Evolutionary conservation across 108 stramenopile species (phyloP).

Genomic region (Cylindrotheca fusiformis): DNA sequence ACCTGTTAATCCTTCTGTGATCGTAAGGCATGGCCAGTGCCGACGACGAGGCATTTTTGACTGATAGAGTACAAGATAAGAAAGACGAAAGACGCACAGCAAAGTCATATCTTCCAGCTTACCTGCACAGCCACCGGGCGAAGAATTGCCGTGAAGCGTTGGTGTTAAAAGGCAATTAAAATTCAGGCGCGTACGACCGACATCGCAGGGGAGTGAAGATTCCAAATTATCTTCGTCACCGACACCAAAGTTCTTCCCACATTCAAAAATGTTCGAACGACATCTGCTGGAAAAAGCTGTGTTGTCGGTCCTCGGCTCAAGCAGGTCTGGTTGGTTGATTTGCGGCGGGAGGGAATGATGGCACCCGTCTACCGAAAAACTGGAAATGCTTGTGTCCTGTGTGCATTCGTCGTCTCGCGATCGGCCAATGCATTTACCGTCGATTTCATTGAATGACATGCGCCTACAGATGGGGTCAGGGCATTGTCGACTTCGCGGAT

Average conservation of each 20-base stretch:
- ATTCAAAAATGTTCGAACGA: constrained; percentile 33
- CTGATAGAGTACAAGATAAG: no score
- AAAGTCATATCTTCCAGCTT: no score
- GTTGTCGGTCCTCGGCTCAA: no score
- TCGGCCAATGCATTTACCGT: not conserved
- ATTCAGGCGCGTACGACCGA: constrained; percentile 61
- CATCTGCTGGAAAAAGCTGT: no score
- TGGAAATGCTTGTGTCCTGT: constrained; percentile 39
- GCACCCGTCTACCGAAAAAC: constrained; percentile 32
- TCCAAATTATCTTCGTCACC: constrained; percentile 36
- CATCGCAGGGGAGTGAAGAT: constrained; percentile 11
- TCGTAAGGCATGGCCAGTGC: constrained; percentile 20
- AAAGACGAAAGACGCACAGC: no score
- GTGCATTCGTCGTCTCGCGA: constrained; percentile 32
- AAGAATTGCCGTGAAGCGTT: no score
- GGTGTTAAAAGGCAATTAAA: constrained; percentile 48
- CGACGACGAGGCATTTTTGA: no score
- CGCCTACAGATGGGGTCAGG: constrained; percentile 33
- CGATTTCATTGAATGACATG: constrained; percentile 17
- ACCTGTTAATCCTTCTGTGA: constrained; percentile 30
- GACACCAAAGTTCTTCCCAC: constrained; percentile 37
- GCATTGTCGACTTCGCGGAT: constrained; percentile 15
- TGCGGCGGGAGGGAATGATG: constrained; percentile 19
- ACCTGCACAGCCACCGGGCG: no score
- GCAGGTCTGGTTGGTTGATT: no score